Conservation (phyloP, 805 yeast genomes). For the Priceomyces fermenticarens region DNA sequence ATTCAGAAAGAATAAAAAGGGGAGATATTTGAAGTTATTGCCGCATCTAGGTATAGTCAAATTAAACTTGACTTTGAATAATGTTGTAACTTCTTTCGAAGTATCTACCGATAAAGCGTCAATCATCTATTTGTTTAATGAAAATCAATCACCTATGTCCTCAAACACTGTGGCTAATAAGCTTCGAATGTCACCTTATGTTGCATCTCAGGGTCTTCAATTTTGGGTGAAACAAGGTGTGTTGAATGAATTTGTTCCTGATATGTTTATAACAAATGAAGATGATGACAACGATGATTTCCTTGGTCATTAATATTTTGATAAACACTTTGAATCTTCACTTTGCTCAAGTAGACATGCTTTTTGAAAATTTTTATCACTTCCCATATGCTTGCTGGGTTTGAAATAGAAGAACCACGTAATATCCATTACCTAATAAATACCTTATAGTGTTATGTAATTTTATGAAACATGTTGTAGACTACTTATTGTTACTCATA, state of each 20-base stretch:
- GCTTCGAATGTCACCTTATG: slow-evolving; percentile 42
- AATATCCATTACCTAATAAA: no score
- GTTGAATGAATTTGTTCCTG: slow-evolving; percentile 35
- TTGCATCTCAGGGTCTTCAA: slow-evolving; percentile 35
- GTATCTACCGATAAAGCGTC: slow-evolving; percentile 74
- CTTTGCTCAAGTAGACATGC: no score
- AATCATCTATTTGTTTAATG: slow-evolving; percentile 50
- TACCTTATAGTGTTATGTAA: no score
- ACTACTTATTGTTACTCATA: no score
- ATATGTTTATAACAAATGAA: slow-evolving; percentile 41
- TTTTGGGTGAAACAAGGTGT: slow-evolving; percentile 69
- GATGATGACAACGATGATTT: slow-evolving; percentile 8
- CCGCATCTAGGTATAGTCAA: slow-evolving; percentile 62
- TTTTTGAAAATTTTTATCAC: no score
- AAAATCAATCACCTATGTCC: slow-evolving; percentile 27
- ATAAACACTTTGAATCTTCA: no score
- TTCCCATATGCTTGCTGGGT: no score
- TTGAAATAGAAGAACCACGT: no score
- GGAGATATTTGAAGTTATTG: slow-evolving; percentile 56
- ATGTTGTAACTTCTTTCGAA: slow-evolving; percentile 29
- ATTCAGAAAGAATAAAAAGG: slow-evolving; percentile 48
- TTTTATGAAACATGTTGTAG: no score
- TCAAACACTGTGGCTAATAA: slow-evolving; percentile 27
- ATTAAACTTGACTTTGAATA: slow-evolving; percentile 52
- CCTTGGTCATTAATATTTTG: no score